These are phyloP conservation scores for Eucalyptus sp. DNA, from an alignment of 345 rosid genomes.

Conservation along the genomic window DNA sequence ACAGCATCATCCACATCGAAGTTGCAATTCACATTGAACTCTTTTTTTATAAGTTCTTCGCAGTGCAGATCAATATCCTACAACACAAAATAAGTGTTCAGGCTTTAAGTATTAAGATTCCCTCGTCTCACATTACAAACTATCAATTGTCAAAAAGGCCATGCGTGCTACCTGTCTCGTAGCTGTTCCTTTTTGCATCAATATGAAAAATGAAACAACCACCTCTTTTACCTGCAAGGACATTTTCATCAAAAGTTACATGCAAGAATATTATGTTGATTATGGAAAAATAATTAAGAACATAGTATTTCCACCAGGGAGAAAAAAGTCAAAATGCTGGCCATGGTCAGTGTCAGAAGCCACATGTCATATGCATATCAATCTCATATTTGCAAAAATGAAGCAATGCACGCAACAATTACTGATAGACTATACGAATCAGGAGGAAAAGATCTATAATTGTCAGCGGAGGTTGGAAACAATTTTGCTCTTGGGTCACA, in stretches of 20 bases:
- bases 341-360: neutral
- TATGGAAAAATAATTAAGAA: neutral
- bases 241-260: neutral
- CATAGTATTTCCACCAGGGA: neutral
- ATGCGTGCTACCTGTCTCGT: conserved; percentile 13
- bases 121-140: neutral
- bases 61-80: conserved; percentile 51
- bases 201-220: conserved; percentile 48
- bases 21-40: conserved; percentile 46
- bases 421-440: neutral
- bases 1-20: conserved; percentile 79
- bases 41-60: conserved; percentile 42
- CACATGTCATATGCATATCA: neutral
- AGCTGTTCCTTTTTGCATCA: conserved; percentile 52
- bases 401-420: neutral
- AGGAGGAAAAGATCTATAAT: neutral
- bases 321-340: neutral
- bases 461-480: neutral
- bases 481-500: neutral
- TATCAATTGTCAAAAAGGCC: neutral
- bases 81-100: neutral
- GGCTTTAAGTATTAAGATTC: neutral
- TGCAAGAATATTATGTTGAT: neutral
- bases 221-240: conserved; percentile 73
- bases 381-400: neutral